Evolutionary conservation across 2,329 filamentous ascomycete genomes (phyloP).

Genomic region (Stemphylium lycopersici): DNA sequence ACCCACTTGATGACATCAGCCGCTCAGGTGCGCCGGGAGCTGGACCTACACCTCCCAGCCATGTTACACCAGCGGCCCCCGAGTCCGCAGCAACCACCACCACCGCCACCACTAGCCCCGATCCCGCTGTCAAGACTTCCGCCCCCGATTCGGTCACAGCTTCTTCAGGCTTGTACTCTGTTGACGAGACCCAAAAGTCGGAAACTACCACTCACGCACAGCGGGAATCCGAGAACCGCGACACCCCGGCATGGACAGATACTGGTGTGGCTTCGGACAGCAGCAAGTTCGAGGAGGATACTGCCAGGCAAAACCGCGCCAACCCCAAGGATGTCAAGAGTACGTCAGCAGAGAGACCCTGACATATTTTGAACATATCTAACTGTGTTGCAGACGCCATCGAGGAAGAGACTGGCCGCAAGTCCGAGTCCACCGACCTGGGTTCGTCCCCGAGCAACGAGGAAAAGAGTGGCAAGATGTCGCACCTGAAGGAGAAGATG

Average conservation of each 20-base stretch:
- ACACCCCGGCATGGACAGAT: conserved; percentile 57
- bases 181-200: conserved; percentile 18
- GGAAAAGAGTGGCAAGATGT: conserved; percentile 54
- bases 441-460: conserved; percentile 19
- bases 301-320: conserved; percentile 54
- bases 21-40: conserved; percentile 30
- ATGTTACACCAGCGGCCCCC: conserved; percentile 12
- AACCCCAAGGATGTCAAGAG: conserved; percentile 54
- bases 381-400: conserved; percentile 55
- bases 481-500: conserved; percentile 65
- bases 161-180: conserved; percentile 11
- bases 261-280: conserved; percentile 57
- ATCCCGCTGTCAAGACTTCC: conserved; percentile 19
- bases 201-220: conserved; percentile 28
- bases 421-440: conserved; percentile 32
- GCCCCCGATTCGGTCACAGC: conserved; percentile 19
- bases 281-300: conserved; percentile 68
- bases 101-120: not conserved
- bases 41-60: conserved; percentile 23
- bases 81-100: conserved; percentile 8
- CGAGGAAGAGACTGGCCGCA: conserved; percentile 59
- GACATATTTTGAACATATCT: conserved; percentile 39
- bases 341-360: conserved; percentile 32
- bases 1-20: conserved; percentile 34
- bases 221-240: conserved; percentile 31